phyloP scores from a whole-genome alignment of 1,284 basidiomycete genomes.

The Boletellus deceptivus region DNA sequence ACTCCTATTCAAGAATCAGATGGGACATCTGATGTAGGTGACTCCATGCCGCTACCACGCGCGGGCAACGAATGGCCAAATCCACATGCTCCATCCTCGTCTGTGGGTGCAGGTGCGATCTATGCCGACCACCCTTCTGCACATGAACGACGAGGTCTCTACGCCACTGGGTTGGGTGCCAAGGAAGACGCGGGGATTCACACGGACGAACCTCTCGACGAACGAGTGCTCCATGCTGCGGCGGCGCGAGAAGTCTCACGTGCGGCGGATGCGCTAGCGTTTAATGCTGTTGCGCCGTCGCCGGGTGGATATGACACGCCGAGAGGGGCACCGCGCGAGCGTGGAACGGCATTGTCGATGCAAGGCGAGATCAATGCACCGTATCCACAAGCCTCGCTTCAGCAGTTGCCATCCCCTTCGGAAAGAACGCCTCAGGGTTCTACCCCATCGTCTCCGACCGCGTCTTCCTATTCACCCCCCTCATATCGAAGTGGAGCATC shows the following conservation, averaged over 20 bases:
- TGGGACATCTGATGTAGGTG: neutral
- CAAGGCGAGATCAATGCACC: slow-evolving; percentile 4
- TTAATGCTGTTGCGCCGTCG: slow-evolving; percentile 37
- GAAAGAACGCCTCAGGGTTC: slow-evolving; percentile 12
- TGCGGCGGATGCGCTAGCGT: slow-evolving; percentile 58
- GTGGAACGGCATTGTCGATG: slow-evolving; percentile 9
- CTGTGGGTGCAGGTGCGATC: slow-evolving; percentile 14
- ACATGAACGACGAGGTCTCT: neutral
- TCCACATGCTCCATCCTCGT: slow-evolving; percentile 30
- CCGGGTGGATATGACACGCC: slow-evolving; percentile 22
- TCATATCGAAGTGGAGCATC: slow-evolving; percentile 16
- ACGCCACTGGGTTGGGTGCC: neutral
- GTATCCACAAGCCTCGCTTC: neutral
- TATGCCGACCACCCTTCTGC: slow-evolving; percentile 2
- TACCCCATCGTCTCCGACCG: slow-evolving; percentile 28
- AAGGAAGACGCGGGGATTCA: slow-evolving; percentile 11
- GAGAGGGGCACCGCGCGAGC: slow-evolving; percentile 20
- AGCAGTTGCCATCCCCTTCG: neutral
- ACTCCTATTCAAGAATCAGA: slow-evolving; percentile 10
- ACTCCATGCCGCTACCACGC: slow-evolving; percentile 13
- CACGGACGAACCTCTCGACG: slow-evolving; percentile 30
- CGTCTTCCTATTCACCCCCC: slow-evolving; percentile 31
- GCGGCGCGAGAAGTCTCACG: slow-evolving; percentile 65
- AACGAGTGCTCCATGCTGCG: slow-evolving; percentile 52
- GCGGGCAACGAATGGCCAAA: slow-evolving; percentile 25